Evolutionary conservation across 768 basidiomycete species (phyloP).

Genomic region (Cubamyces sp.): DNA sequence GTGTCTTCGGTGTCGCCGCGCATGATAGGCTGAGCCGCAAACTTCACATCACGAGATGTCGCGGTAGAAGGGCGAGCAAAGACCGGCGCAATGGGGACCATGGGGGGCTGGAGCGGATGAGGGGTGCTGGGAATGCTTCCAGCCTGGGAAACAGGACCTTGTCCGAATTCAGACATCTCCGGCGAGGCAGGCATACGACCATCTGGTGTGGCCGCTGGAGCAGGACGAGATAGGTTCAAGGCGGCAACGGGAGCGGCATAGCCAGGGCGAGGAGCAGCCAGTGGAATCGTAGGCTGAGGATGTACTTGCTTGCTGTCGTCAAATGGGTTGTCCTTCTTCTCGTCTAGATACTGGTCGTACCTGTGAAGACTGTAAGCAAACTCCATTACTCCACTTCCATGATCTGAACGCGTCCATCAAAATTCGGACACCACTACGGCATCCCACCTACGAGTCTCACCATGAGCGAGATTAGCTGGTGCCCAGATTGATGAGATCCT

Average conservation of each 20-base stretch:
- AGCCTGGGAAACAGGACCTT: conserved; percentile 35
- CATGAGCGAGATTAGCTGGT: too few species aligned
- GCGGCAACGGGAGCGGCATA: conserved; percentile 73
- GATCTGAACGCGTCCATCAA: too few species aligned
- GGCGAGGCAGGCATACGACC: conserved; percentile 37
- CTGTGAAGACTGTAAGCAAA: conserved; percentile 37
- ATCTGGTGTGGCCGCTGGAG: conserved; percentile 44
- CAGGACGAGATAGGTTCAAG: conserved; percentile 58
- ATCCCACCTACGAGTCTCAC: too few species aligned
- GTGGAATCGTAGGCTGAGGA: conserved; percentile 40
- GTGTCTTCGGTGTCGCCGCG: conserved; percentile 72
- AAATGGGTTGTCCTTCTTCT: conserved; percentile 53
- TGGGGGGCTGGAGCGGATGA: conserved; percentile 75
- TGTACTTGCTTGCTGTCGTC: conserved; percentile 33
- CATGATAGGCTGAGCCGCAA: conserved; percentile 59
- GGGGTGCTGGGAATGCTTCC: conserved; percentile 55
- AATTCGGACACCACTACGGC: too few species aligned
- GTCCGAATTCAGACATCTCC: conserved; percentile 35
- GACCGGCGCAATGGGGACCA: conserved; percentile 78
- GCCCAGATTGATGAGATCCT: too few species aligned
- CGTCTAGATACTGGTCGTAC: conserved; percentile 63
- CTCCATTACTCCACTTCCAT: not conserved
- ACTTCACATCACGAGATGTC: conserved; percentile 48
- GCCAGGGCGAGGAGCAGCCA: conserved; percentile 74
- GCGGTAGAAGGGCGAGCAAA: conserved; percentile 65